Evolutionary conservation across 2,329 filamentous ascomycete species (phyloP).

Genomic region (Hypoxylon sp.): DNA sequence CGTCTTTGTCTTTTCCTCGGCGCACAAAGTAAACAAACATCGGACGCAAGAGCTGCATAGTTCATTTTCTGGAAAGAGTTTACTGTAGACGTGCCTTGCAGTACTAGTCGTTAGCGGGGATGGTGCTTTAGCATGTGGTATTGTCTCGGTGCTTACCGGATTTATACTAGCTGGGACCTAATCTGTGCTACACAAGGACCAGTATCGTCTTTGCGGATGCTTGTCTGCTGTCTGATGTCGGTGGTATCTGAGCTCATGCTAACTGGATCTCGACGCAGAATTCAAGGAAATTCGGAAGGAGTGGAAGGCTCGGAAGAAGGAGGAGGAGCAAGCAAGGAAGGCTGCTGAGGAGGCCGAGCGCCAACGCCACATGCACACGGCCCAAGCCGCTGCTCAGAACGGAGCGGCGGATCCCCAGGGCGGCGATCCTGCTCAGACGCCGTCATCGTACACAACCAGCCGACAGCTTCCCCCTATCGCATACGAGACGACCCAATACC

Average conservation of each 20-base stretch:
- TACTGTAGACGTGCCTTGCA: slow-evolving; percentile 5
- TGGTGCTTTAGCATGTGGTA: neutral
- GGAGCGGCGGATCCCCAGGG: slow-evolving; percentile 57
- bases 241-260: slow-evolving; percentile 41
- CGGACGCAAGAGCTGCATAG: neutral
- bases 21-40: neutral
- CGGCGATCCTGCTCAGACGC: slow-evolving; percentile 61
- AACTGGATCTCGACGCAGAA: slow-evolving; percentile 64
- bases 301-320: slow-evolving; percentile 99
- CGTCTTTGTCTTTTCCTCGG: slow-evolving; percentile 1
- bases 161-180: slow-evolving; percentile 19
- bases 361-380: slow-evolving; percentile 59
- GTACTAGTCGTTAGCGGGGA: slow-evolving; percentile 11
- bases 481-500: slow-evolving; percentile 74
- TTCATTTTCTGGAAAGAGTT: slow-evolving; percentile 12
- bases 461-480: slow-evolving; percentile 75
- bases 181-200: slow-evolving; percentile 18
- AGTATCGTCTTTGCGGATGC: slow-evolving; percentile 2
- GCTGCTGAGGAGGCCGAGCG: slow-evolving; percentile 86
- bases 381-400: slow-evolving; percentile 61
- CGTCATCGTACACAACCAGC: slow-evolving; percentile 64
- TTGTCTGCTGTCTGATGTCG: slow-evolving; percentile 6
- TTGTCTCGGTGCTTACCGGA: slow-evolving; percentile 28
- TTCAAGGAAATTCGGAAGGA: slow-evolving; percentile 99
- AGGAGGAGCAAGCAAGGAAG: slow-evolving; percentile 90